phyloP scores from a whole-genome alignment of 2,329 filamentous ascomycete genomes.

The Bipolaris zeicola region DNA sequence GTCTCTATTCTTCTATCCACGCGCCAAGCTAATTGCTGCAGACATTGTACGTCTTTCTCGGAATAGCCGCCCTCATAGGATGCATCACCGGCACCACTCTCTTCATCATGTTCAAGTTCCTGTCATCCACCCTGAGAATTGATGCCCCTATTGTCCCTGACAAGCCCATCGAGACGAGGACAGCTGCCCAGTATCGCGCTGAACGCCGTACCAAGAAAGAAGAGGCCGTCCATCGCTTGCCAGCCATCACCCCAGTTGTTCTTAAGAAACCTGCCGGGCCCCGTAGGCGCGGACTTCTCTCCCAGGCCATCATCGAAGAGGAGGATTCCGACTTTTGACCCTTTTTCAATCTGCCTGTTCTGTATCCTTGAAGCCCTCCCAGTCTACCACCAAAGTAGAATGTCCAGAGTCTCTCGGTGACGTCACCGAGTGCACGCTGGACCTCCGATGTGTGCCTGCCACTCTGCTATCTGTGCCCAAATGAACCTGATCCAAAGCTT shows the following conservation, averaged over 20 bases:
- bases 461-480: background rate
- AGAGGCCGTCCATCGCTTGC: constrained; percentile 20
- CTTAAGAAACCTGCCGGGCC: constrained; percentile 38
- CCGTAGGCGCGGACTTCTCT: constrained; percentile 58
- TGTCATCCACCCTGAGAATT: constrained; percentile 59
- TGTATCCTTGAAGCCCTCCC: background rate
- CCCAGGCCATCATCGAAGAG: constrained; percentile 74
- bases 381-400: constrained; percentile 5
- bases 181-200: constrained; percentile 38
- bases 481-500: background rate
- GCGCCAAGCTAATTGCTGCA: constrained; percentile 25
- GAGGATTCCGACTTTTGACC: constrained; percentile 61
- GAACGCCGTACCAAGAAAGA: constrained; percentile 35
- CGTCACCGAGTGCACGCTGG: background rate
- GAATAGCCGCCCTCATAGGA: constrained; percentile 71
- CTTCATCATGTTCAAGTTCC: constrained; percentile 60
- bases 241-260: constrained; percentile 22
- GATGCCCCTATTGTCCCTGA: constrained; percentile 28
- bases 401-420: constrained; percentile 8
- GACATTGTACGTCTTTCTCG: constrained; percentile 63
- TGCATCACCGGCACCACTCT: constrained; percentile 65
- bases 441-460: background rate
- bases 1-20: background rate
- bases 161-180: constrained; percentile 21
- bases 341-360: background rate